A percentile compares a stretch with the other conserved stretches of the same genome.
These are phyloP conservation scores for Mortierella hygrophila DNA, from an alignment of 192 early-diverging fungal genomes.

Conservation along the genomic window DNA sequence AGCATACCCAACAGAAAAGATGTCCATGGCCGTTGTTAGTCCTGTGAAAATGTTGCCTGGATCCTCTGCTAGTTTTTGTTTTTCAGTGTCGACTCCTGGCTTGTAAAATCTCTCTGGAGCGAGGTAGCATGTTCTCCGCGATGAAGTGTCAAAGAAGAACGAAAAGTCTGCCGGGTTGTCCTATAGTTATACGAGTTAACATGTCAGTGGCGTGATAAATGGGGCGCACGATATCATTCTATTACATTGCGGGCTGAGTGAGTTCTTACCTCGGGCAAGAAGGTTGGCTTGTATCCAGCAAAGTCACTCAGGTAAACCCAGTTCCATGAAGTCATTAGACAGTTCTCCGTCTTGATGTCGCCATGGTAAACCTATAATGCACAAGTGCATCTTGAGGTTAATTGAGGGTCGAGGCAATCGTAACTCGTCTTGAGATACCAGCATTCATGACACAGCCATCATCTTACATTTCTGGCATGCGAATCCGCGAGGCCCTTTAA, in stretches of 20 bases:
- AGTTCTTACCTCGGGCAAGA: conserved; percentile 81
- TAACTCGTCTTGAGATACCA: neutral
- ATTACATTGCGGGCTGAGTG: neutral
- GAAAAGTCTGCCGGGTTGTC: conserved; percentile 97
- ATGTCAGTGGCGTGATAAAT: neutral
- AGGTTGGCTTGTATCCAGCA: conserved; percentile 92
- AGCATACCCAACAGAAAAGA: conserved; percentile 90
- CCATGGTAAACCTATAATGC: conserved; percentile 84
- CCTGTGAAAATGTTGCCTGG: conserved; percentile 49
- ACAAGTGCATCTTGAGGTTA: neutral
- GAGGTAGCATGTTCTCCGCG: conserved; percentile 91
- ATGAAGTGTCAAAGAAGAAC: conserved; percentile 96
- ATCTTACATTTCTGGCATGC: conserved; percentile 71
- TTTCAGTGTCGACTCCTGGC: conserved; percentile 72
- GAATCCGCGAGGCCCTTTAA: conserved; percentile 83
- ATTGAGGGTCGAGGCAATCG: neutral
- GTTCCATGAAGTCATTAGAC: conserved; percentile 96
- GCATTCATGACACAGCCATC: neutral
- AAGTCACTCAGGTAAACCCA: conserved; percentile 93
- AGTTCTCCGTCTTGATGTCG: conserved; percentile 96
- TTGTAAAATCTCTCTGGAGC: conserved; percentile 96
- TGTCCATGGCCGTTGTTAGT: conserved; percentile 89
- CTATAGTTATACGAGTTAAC: conserved; percentile 26
- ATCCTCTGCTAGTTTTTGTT: conserved; percentile 47
- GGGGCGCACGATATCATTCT: neutral